These are phyloP conservation scores for Strigomonas culicis DNA, from an alignment of 208 protist genomes.

Conservation along the genomic window DNA sequence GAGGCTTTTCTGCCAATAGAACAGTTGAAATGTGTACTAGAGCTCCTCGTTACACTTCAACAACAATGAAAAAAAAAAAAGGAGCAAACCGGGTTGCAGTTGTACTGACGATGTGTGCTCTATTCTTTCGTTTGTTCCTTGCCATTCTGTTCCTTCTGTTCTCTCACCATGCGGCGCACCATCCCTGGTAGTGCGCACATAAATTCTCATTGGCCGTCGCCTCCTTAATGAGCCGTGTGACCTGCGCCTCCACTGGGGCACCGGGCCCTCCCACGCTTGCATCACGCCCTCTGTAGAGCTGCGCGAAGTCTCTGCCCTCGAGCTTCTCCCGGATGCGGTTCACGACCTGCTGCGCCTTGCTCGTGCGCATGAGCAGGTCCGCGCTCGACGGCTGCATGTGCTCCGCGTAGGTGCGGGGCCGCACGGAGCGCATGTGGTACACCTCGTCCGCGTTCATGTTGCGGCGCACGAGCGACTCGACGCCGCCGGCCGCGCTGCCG, in stretches of 20 bases:
- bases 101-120: too few relatives aligned
- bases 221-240: constrained; percentile 94
- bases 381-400: not conserved
- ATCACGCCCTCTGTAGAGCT: constrained; percentile 1
- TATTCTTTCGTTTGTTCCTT: constrained; percentile 15
- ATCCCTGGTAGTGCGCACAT: constrained; percentile 98
- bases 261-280: constrained; percentile 14
- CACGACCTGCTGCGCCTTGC: constrained; percentile 95
- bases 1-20: too few relatives aligned
- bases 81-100: not conserved
- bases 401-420: constrained; percentile 7
- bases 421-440: constrained; percentile 11
- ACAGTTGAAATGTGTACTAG: too few relatives aligned
- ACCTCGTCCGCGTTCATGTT: constrained; percentile 13
- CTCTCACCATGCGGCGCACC: constrained; percentile 98
- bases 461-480: constrained; percentile 2
- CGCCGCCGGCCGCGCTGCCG: constrained; percentile 6
- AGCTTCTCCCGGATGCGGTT: constrained; percentile 98
- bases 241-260: constrained; percentile 82
- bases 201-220: constrained; percentile 99
- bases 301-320: constrained; percentile 95
- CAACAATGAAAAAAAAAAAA: too few relatives aligned
- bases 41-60: too few relatives aligned
- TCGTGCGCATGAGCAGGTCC: constrained; percentile 53
- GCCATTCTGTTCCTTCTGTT: not conserved